Evolutionary conservation across 129 eudicot species (phyloP).

Genomic region (Mikania micrantha): DNA sequence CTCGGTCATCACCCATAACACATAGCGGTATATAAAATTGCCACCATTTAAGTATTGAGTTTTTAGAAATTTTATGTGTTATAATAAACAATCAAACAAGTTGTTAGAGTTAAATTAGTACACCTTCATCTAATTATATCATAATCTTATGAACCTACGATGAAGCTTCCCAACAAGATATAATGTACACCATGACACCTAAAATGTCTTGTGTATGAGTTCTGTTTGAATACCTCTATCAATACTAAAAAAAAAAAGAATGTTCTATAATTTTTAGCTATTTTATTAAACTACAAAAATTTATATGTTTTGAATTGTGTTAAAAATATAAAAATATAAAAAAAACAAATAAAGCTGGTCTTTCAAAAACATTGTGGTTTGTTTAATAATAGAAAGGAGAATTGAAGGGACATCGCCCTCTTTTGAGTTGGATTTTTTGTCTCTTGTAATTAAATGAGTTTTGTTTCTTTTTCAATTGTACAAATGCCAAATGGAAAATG

Average conservation of each 20-base stretch:
- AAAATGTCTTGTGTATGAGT: not conserved
- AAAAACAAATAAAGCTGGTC: too few relatives aligned
- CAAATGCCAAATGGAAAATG: not conserved
- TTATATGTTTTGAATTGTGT: not conserved
- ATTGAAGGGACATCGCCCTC: slow-evolving; percentile 11
- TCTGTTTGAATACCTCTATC: not conserved
- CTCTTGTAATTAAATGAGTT: slow-evolving; percentile 21
- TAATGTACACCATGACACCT: slow-evolving; percentile 8
- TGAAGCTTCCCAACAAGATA: slow-evolving; percentile 31
- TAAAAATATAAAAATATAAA: too few relatives aligned
- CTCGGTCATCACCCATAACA: too few relatives aligned
- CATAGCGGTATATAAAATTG: slow-evolving; percentile 7
- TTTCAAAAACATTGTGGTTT: slow-evolving; percentile 21
- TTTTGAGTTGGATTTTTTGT: slow-evolving; percentile 12
- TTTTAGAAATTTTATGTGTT: not conserved
- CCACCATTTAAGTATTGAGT: slow-evolving; percentile 3
- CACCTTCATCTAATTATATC: slow-evolving; percentile 17
- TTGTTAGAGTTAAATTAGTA: slow-evolving; percentile 20
- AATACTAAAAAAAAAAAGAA: not conserved
- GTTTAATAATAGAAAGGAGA: slow-evolving; percentile 19
- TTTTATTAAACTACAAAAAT: not conserved
- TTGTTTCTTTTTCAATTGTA: slow-evolving; percentile 20
- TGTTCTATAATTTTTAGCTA: not conserved
- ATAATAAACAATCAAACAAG: not conserved
- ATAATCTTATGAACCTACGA: slow-evolving; percentile 14